phyloP scores from a whole-genome alignment of 257 asterid species.

The Gentiana dahurica region DNA sequence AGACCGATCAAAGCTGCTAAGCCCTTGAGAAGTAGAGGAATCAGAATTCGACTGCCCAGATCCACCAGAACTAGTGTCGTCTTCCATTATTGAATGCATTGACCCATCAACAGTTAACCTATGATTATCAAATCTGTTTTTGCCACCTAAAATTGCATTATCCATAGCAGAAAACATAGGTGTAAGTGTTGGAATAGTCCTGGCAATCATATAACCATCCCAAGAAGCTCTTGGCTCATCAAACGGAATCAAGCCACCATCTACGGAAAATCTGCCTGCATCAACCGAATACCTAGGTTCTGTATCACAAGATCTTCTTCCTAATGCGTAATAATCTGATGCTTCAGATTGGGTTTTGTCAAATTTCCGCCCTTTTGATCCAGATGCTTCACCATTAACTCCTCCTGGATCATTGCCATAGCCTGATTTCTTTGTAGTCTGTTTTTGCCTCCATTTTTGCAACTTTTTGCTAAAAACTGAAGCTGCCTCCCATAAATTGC shows the following conservation, averaged over 20 bases:
- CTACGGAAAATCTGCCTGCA: conserved; percentile 25
- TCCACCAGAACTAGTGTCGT: conserved; percentile 77
- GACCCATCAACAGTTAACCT: conserved; percentile 69
- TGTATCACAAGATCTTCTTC: conserved; percentile 66
- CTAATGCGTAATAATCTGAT: conserved; percentile 16
- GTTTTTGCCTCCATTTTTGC: conserved; percentile 69
- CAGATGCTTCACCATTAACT: conserved; percentile 8
- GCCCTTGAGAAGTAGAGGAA: conserved; percentile 71
- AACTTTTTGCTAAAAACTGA: conserved; percentile 76
- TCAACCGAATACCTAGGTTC: conserved; percentile 64
- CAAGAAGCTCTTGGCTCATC: conserved; percentile 97
- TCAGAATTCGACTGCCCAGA: conserved; percentile 72
- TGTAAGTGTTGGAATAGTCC: conserved; percentile 72
- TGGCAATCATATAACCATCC: conserved; percentile 95
- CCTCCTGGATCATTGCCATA: conserved; percentile 11
- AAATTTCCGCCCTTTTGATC: conserved; percentile 12
- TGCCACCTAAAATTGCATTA: conserved; percentile 38
- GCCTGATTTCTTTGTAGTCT: conserved; percentile 30
- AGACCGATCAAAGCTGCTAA: conserved; percentile 79
- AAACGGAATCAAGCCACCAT: conserved; percentile 30
- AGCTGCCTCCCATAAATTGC: conserved; percentile 57
- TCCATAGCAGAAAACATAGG: conserved; percentile 82
- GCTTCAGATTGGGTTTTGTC: conserved; percentile 36
- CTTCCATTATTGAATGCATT: conserved; percentile 83
- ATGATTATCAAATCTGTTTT: conserved; percentile 41